A percentile compares a stretch with the other conserved stretches of the same genome.
Evolutionary conservation across 805 yeast genomes (phyloP).

Genomic region (Hanseniaspora lindneri): DNA sequence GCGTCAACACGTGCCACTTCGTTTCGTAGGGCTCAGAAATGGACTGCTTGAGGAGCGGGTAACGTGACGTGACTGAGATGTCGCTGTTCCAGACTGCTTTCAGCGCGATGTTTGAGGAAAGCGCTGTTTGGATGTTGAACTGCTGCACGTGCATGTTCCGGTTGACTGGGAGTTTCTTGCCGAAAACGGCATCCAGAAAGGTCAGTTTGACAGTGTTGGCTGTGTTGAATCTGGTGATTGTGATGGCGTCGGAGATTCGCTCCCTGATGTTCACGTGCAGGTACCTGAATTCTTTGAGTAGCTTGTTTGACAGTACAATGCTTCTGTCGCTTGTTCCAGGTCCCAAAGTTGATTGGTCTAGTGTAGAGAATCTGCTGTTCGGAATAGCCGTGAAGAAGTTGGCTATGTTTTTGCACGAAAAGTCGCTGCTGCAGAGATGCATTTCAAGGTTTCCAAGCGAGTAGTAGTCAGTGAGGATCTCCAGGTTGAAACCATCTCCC

Average conservation of each 20-base stretch:
- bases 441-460: not conserved
- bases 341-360: conserved; percentile 17
- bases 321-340: conserved; percentile 7
- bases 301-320: not conserved
- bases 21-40: conserved; percentile 55
- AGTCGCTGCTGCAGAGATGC: not conserved
- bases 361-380: conserved; percentile 16
- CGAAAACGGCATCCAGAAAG: conserved; percentile 3
- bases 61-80: conserved; percentile 28
- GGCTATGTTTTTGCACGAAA: conserved; percentile 1
- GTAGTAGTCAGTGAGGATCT: no score
- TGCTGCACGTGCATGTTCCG: conserved; percentile 13
- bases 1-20: conserved; percentile 47
- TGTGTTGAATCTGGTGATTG: conserved; percentile 15
- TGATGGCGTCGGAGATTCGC: conserved; percentile 21
- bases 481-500: no score
- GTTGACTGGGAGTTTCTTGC: conserved; percentile 16
- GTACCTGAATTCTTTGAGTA: conserved; percentile 24
- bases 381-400: conserved; percentile 11
- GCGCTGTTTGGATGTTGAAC: not conserved
- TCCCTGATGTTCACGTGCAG: conserved; percentile 31
- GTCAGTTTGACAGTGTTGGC: not conserved
- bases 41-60: conserved; percentile 60
- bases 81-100: conserved; percentile 8
- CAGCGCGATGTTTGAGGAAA: conserved; percentile 9